phyloP scores from a whole-genome alignment of 768 basidiomycete genomes.

The Termitomyces sp. region DNA sequence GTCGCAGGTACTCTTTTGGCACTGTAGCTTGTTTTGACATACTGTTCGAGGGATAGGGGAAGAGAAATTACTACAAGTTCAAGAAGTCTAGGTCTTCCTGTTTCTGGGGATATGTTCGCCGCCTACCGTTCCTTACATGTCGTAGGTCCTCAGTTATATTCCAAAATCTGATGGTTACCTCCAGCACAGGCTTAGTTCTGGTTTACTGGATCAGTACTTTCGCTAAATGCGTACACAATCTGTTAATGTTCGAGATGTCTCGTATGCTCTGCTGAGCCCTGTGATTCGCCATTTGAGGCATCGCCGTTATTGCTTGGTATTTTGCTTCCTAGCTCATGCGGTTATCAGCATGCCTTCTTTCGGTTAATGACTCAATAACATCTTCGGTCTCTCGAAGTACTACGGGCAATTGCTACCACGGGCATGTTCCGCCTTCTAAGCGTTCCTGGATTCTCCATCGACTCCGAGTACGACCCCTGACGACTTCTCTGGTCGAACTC shows the following conservation, averaged over 20 bases:
- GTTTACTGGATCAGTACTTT: neutral
- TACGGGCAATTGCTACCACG: constrained; percentile 42
- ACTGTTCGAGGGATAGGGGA: constrained; percentile 23
- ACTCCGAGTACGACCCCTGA: constrained; percentile 44
- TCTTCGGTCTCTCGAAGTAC: constrained; percentile 54
- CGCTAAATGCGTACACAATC: neutral
- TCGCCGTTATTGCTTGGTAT: constrained; percentile 49
- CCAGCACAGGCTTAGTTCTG: constrained; percentile 37
- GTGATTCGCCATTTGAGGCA: constrained; percentile 37
- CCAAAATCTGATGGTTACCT: neutral
- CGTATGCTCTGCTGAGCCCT: constrained; percentile 52
- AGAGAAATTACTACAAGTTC: constrained; percentile 65
- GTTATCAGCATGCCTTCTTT: constrained; percentile 32
- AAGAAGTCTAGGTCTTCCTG: constrained; percentile 45
- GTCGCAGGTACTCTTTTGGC: constrained; percentile 30
- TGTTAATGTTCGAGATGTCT: constrained; percentile 33
- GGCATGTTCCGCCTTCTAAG: constrained; percentile 47
- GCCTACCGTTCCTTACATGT: no score
- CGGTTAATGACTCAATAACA: constrained; percentile 58
- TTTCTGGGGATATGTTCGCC: constrained; percentile 53
- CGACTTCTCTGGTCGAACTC: constrained; percentile 55
- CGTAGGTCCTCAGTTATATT: constrained; percentile 25
- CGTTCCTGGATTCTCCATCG: constrained; percentile 40
- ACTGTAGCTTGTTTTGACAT: constrained; percentile 36
- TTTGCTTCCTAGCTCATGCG: constrained; percentile 51